These are phyloP conservation scores for Russula compacta DNA, from an alignment of 768 basidiomycete species.

Conservation along the genomic window DNA sequence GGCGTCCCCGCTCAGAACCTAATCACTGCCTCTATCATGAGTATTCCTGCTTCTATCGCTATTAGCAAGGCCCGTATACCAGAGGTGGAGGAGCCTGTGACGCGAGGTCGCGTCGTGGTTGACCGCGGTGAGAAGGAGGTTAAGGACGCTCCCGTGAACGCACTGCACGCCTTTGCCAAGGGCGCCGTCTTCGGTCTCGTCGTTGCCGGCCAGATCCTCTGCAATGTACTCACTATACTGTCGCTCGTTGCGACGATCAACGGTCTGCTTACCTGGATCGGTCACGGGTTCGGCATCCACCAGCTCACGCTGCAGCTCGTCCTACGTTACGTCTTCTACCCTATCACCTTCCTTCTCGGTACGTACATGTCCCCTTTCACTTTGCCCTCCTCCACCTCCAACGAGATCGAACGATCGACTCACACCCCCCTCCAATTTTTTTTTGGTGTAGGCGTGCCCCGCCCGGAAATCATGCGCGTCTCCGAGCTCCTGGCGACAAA, in stretches of 20 bases:
- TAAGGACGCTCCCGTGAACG: slow-evolving; percentile 57
- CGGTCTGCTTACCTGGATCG: slow-evolving; percentile 83
- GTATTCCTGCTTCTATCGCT: slow-evolving; percentile 88
- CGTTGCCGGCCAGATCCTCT: slow-evolving; percentile 83
- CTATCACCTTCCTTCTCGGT: slow-evolving; percentile 68
- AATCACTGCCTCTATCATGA: slow-evolving; percentile 87
- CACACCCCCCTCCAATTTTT: not conserved
- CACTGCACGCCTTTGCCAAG: slow-evolving; percentile 79
- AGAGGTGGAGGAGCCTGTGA: slow-evolving; percentile 78
- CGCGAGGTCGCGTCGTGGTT: slow-evolving; percentile 69
- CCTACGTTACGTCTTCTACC: slow-evolving; percentile 83
- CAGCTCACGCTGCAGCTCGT: slow-evolving; percentile 76
- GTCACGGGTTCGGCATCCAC: slow-evolving; percentile 75
- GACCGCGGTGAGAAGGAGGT: slow-evolving; percentile 60
- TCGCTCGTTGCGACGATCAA: slow-evolving; percentile 76
- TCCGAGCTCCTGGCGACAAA: slow-evolving; percentile 79
- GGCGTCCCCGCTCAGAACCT: slow-evolving; percentile 75
- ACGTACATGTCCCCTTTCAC: too few species aligned
- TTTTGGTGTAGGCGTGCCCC: slow-evolving; percentile 52
- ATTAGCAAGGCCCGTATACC: slow-evolving; percentile 85
- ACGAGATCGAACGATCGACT: too few species aligned
- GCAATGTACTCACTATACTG: slow-evolving; percentile 79
- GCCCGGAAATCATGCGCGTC: slow-evolving; percentile 70
- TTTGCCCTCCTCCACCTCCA: too few species aligned
- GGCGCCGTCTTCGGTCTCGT: slow-evolving; percentile 79